phyloP scores from a whole-genome alignment of 352 stramenopile genomes.

The Pythium graminicola region DNA sequence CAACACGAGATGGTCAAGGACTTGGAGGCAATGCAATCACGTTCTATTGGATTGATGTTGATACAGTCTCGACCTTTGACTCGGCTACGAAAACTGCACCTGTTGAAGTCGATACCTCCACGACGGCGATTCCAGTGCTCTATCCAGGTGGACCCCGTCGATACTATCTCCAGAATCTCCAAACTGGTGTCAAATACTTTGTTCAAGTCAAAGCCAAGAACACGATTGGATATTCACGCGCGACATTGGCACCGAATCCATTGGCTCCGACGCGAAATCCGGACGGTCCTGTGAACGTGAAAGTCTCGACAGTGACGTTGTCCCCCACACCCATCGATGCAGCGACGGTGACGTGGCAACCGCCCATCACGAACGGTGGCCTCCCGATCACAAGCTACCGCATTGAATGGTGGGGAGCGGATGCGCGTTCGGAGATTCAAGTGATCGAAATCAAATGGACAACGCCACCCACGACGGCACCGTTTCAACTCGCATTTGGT shows the following conservation, averaged over 20 bases:
- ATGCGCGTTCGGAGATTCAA: slow-evolving; percentile 60
- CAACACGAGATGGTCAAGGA: slow-evolving; percentile 56
- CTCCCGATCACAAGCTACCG: slow-evolving; percentile 66
- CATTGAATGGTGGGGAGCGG: slow-evolving; percentile 75
- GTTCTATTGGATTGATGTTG: slow-evolving; percentile 58
- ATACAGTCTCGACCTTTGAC: slow-evolving; percentile 69
- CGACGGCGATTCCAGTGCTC: slow-evolving; percentile 35
- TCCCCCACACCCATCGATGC: slow-evolving; percentile 43
- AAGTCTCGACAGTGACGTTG: slow-evolving; percentile 42
- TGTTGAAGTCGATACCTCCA: slow-evolving; percentile 27
- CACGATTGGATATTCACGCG: slow-evolving; percentile 54
- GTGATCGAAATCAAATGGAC: slow-evolving; percentile 83
- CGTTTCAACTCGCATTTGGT: slow-evolving; percentile 77
- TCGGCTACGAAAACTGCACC: slow-evolving; percentile 42
- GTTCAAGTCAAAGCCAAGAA: slow-evolving; percentile 79
- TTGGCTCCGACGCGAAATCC: slow-evolving; percentile 47
- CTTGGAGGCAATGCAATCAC: slow-evolving; percentile 37
- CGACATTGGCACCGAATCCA: slow-evolving; percentile 50
- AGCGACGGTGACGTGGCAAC: slow-evolving; percentile 65
- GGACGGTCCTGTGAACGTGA: slow-evolving; percentile 46
- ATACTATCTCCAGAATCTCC: slow-evolving; percentile 66
- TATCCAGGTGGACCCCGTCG: slow-evolving; percentile 55
- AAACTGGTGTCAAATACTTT: slow-evolving; percentile 75
- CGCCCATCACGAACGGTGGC: slow-evolving; percentile 49
- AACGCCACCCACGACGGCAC: slow-evolving; percentile 35